Evolutionary conservation across 2,329 filamentous ascomycete species (phyloP).

Genomic region (Amauroascus verrucosus): DNA sequence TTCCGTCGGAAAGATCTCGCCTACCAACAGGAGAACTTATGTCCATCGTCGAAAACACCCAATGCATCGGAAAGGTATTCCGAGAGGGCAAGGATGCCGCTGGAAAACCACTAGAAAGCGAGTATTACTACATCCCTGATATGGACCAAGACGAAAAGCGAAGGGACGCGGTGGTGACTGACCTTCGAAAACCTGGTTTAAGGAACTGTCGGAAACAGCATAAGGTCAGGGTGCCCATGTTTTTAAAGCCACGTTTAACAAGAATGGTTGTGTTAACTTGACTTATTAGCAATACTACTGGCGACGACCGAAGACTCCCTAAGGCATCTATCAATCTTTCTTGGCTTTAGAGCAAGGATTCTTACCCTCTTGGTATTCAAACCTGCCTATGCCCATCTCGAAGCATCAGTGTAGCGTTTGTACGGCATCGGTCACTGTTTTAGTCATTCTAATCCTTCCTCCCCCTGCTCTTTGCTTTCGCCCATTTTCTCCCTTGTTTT

Average conservation of each 20-base stretch:
- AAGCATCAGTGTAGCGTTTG: constrained; percentile 2
- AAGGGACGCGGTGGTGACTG: constrained; percentile 71
- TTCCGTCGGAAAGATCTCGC: constrained; percentile 31
- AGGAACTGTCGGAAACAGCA: constrained; percentile 88
- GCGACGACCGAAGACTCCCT: constrained; percentile 42
- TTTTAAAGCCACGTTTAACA: constrained; percentile 1
- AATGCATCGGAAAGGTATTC: constrained; percentile 77
- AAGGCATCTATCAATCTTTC: neutral
- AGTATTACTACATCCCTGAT: constrained; percentile 94
- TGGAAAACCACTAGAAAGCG: constrained; percentile 83
- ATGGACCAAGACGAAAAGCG: constrained; percentile 69
- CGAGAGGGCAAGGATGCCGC: constrained; percentile 93
- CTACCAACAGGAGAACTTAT: constrained; percentile 57
- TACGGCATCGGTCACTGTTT: neutral
- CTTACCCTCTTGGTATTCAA: neutral
- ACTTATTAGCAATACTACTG: constrained; percentile 57
- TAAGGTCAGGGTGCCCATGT: constrained; percentile 56
- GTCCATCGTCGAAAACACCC: constrained; percentile 59
- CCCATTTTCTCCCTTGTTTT: neutral
- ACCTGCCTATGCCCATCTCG: neutral
- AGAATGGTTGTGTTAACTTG: constrained; percentile 18
- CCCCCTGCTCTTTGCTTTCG: neutral
- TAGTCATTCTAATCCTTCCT: neutral
- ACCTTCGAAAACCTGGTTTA: constrained; percentile 77
- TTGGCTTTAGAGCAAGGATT: neutral